phyloP scores from a whole-genome alignment of 305 asterid species.

The Fraxinus velutina region DNA sequence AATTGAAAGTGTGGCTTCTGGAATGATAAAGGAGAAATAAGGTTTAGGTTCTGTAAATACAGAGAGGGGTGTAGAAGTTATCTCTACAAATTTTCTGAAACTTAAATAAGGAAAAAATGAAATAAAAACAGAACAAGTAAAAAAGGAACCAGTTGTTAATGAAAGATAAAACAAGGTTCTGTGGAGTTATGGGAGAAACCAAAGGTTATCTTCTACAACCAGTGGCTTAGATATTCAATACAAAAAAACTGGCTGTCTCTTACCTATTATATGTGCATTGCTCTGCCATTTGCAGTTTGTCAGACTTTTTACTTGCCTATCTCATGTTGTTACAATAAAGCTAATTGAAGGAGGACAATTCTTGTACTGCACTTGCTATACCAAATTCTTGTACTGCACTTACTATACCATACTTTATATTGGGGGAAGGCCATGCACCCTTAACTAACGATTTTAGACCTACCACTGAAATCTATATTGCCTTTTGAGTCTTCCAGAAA shows the following conservation, averaged over 20 bases:
- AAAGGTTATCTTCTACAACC: not conserved
- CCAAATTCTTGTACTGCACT: not conserved
- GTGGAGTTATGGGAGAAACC: not conserved
- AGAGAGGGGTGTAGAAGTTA: not conserved
- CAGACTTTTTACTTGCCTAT: not conserved
- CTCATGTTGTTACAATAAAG: not conserved
- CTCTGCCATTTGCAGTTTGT: not conserved
- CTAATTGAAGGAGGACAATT: not conserved
- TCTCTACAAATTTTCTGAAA: not conserved
- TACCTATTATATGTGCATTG: not conserved
- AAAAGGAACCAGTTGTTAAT: not conserved
- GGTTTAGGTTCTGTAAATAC: not conserved
- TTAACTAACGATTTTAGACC: not conserved
- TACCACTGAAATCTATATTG: not conserved
- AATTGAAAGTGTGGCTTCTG: not conserved
- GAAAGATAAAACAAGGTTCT: not conserved
- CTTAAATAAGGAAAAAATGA: not conserved
- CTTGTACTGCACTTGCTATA: not conserved
- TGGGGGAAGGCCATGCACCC: not conserved
- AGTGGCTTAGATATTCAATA: not conserved
- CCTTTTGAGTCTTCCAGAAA: not conserved
- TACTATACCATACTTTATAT: not conserved
- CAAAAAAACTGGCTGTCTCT: not conserved
- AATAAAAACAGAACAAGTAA: not conserved
- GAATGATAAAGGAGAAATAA: not conserved